Percentiles rank a stretch among this genome's conserved stretches.
Conservation (phyloP, 306 rosid species). For the Acmispon strigosus region DNA sequence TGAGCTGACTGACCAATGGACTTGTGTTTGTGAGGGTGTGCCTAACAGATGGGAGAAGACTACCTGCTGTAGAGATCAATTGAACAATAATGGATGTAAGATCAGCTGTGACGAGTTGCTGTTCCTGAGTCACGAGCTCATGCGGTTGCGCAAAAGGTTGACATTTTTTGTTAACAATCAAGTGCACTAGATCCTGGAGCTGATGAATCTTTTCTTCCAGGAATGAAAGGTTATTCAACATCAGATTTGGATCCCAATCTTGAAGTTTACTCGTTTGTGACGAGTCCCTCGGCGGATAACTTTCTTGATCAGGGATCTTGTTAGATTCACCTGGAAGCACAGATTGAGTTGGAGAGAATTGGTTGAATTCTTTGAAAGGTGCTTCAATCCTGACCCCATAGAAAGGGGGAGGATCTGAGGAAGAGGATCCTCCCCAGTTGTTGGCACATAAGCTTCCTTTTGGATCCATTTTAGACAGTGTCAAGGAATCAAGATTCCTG, state of each 20-base stretch:
- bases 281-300: constrained; percentile 30
- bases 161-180: constrained; percentile 60
- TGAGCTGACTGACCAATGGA: constrained; percentile 44
- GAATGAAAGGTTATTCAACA: constrained; percentile 75
- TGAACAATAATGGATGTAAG: constrained; percentile 89
- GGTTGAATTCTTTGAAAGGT: constrained; percentile 49
- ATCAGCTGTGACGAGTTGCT: constrained; percentile 86
- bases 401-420: constrained; percentile 38
- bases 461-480: constrained; percentile 46
- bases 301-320: constrained; percentile 40
- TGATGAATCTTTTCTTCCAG: constrained; percentile 87
- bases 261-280: constrained; percentile 34
- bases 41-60: constrained; percentile 82
- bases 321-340: constrained; percentile 27
- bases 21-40: constrained; percentile 34
- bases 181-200: constrained; percentile 81
- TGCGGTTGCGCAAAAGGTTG: constrained; percentile 59
- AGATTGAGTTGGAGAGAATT: constrained; percentile 31
- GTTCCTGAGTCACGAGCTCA: constrained; percentile 70
- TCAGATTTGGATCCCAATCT: constrained; percentile 76
- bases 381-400: constrained; percentile 43
- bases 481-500: constrained; percentile 24
- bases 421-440: constrained; percentile 49
- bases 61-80: constrained; percentile 86
- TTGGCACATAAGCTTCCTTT: constrained; percentile 45